Conservation (phyloP, 805 yeast species). For the Metschnikowia lachancei region DNA sequence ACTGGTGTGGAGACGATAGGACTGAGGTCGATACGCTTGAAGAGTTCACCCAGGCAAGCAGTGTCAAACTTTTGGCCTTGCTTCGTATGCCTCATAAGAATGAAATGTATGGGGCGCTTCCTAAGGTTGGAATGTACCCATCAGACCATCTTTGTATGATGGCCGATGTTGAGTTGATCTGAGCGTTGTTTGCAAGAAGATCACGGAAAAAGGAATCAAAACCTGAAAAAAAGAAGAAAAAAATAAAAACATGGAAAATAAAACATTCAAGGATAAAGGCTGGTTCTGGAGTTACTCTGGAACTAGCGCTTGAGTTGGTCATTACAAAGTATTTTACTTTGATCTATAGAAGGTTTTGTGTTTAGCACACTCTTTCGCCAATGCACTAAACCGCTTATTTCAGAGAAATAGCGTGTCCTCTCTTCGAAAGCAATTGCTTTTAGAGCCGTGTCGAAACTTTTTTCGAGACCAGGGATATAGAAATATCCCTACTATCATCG, state of each 20-base stretch:
- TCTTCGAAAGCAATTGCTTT: too few relatives aligned
- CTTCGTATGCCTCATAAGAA: slow-evolving; percentile 1
- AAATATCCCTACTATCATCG: too few relatives aligned
- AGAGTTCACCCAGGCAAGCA: background rate
- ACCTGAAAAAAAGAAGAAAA: background rate
- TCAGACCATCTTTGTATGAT: slow-evolving; percentile 11
- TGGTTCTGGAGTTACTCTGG: background rate
- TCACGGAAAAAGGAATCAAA: background rate
- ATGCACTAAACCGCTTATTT: too few relatives aligned
- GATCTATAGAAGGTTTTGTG: too few relatives aligned
- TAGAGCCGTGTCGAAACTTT: too few relatives aligned
- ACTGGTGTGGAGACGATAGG: background rate
- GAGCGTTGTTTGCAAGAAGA: background rate
- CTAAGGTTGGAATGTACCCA: background rate
- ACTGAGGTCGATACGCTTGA: background rate
- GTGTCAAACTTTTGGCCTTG: slow-evolving; percentile 6
- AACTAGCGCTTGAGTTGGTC: background rate
- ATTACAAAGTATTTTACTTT: too few relatives aligned
- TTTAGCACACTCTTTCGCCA: too few relatives aligned
- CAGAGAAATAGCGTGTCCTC: too few relatives aligned
- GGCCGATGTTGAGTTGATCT: slow-evolving; percentile 6
- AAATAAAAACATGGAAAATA: background rate
- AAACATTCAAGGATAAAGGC: background rate
- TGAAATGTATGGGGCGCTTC: slow-evolving; percentile 5
- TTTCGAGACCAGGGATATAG: too few relatives aligned